A percentile compares a stretch with the other conserved stretches of the same genome.
Conservation (phyloP, 129 eudicot species). For the Oenanthe sinensis region DNA sequence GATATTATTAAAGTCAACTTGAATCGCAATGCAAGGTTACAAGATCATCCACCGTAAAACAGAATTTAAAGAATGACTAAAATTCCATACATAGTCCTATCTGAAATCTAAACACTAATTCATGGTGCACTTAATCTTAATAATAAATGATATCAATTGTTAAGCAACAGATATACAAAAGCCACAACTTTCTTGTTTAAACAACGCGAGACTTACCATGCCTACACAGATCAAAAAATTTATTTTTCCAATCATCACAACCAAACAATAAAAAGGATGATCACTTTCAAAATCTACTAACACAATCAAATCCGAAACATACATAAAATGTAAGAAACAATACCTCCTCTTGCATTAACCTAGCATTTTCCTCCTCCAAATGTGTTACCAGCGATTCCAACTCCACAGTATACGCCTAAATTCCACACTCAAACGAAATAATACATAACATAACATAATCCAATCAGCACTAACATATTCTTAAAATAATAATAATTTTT, state of each 20-base stretch:
- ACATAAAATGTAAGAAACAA: background rate
- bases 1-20: background rate
- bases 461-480: background rate
- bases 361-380: constrained; percentile 78
- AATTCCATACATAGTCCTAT: background rate
- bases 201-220: background rate
- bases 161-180: background rate
- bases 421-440: background rate
- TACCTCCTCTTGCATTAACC: constrained; percentile 71
- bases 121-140: background rate
- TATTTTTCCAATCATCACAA: background rate
- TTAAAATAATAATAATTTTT: background rate
- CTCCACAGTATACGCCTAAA: constrained; percentile 48
- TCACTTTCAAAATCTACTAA: background rate
- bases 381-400: constrained; percentile 69
- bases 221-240: too few relatives aligned
- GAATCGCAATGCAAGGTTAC: background rate
- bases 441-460: background rate
- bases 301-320: background rate
- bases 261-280: background rate
- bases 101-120: background rate
- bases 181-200: background rate
- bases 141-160: background rate
- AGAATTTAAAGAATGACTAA: background rate
- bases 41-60: background rate